phyloP scores from a whole-genome alignment of 306 rosid genomes.

The Neltuma alba region DNA sequence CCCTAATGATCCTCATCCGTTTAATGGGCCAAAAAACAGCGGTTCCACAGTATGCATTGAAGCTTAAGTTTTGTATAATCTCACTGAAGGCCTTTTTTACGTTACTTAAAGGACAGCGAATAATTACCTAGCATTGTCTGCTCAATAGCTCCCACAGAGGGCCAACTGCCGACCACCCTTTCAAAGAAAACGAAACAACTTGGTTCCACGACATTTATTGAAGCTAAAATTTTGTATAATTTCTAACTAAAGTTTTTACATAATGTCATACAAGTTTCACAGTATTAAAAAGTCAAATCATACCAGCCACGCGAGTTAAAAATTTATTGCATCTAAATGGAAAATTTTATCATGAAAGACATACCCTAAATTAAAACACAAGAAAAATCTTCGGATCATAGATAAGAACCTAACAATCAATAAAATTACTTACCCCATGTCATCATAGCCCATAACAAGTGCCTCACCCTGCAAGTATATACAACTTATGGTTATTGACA shows the following conservation, averaged over 20 bases:
- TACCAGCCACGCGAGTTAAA: conserved; percentile 10
- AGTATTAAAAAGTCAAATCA: conserved; percentile 16
- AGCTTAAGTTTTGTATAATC: neutral
- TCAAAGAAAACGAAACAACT: neutral
- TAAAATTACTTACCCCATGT: conserved; percentile 80
- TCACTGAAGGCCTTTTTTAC: neutral
- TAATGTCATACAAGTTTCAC: neutral
- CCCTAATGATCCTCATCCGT: neutral
- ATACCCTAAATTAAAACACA: conserved; percentile 14
- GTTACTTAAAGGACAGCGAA: neutral
- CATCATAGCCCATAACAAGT: conserved; percentile 95
- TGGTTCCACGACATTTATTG: neutral
- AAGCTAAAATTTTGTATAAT: neutral
- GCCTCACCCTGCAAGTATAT: conserved; percentile 87
- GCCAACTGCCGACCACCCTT: neutral
- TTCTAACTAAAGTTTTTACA: neutral
- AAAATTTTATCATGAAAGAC: conserved; percentile 19
- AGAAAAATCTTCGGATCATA: conserved; percentile 1
- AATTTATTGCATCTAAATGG: conserved; percentile 19
- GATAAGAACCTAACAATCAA: conserved; percentile 20
- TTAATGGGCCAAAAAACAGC: neutral
- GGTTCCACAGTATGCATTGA: neutral
- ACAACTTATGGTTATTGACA: conserved; percentile 15
- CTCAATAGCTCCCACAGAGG: neutral
- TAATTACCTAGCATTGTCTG: neutral